These are phyloP conservation scores for Elongisporangium undulatum DNA, from an alignment of 352 stramenopile genomes.

Conservation along the genomic window DNA sequence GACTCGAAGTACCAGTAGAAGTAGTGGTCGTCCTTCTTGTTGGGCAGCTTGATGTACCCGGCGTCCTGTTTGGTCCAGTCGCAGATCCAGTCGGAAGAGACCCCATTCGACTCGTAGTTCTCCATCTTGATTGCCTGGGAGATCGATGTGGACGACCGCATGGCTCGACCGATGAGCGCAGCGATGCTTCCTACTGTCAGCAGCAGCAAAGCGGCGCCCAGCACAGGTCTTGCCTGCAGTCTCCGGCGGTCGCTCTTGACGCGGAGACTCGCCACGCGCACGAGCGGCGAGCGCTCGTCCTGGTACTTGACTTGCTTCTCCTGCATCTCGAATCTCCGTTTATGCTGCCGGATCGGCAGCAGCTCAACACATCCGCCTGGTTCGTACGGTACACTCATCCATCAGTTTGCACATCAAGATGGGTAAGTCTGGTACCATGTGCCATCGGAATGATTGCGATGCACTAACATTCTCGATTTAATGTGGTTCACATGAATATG, in stretches of 20 bases:
- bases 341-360: background rate
- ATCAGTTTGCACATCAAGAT: background rate
- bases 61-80: constrained; percentile 36
- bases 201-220: background rate
- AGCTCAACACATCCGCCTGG: too few species aligned
- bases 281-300: background rate
- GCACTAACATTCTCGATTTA: background rate
- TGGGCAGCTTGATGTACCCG: constrained; percentile 38
- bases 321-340: background rate
- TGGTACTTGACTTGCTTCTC: background rate
- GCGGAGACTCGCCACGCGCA: background rate
- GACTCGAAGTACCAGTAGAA: constrained; percentile 65
- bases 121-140: background rate
- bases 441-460: background rate
- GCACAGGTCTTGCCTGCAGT: background rate
- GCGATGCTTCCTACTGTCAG: background rate
- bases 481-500: background rate
- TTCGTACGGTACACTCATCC: too few species aligned
- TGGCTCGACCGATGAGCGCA: background rate
- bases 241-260: background rate
- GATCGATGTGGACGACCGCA: background rate
- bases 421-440: background rate
- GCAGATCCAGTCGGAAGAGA: constrained; percentile 11
- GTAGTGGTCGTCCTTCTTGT: constrained; percentile 39
- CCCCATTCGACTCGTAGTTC: constrained; percentile 1